Evolutionary conservation across 2,329 filamentous ascomycete species (phyloP).

Genomic region (Onygenales sp.): DNA sequence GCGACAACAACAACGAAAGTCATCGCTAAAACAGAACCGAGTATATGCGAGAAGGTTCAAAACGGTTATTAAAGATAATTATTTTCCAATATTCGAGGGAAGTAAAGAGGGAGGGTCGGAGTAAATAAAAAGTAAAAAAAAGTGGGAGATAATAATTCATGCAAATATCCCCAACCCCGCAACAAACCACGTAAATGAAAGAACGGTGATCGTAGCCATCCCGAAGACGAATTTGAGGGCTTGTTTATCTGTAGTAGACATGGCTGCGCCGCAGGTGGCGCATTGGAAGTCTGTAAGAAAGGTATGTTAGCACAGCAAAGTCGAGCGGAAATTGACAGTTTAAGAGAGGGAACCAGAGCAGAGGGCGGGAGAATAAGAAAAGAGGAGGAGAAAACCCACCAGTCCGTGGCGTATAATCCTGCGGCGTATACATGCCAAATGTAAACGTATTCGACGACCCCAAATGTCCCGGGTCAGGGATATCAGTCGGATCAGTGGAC

Average conservation of each 20-base stretch:
- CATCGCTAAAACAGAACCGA: neutral
- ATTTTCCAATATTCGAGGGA: neutral
- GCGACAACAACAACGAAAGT: neutral
- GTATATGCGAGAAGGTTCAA: neutral
- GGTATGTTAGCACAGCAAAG: constrained; percentile 9
- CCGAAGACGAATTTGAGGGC: constrained; percentile 47
- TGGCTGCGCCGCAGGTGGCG: constrained; percentile 47
- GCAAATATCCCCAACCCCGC: constrained; percentile 26
- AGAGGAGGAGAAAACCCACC: constrained; percentile 29
- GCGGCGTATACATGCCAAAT: constrained; percentile 55
- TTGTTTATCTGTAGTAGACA: constrained; percentile 44
- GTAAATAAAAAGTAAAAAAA: neutral
- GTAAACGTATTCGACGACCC: constrained; percentile 40
- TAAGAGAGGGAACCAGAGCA: neutral
- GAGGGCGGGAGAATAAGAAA: neutral
- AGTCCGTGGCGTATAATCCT: constrained; percentile 40
- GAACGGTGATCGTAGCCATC: constrained; percentile 47
- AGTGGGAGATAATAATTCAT: neutral
- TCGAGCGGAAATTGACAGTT: neutral
- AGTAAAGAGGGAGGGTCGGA: neutral
- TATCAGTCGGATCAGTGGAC: constrained; percentile 41
- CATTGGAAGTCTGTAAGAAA: constrained; percentile 41
- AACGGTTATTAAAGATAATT: neutral
- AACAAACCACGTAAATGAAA: constrained; percentile 48
- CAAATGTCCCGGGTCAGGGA: constrained; percentile 47